Evolutionary conservation across 129 eudicot genomes (phyloP).

Genomic region (Glebionis coronaria): DNA sequence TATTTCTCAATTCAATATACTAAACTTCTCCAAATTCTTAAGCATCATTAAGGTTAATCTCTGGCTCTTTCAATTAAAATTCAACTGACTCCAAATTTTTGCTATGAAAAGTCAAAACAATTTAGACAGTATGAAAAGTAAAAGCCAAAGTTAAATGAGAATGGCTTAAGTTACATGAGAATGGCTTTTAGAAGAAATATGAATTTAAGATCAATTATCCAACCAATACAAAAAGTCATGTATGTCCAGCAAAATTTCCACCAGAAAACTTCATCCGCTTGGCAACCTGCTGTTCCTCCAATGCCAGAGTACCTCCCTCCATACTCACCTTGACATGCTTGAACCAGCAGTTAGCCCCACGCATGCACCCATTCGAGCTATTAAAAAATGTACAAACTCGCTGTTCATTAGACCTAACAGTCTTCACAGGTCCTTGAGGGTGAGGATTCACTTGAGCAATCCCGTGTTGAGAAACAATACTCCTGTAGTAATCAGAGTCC

Average conservation of each 20-base stretch:
- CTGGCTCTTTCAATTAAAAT: not conserved
- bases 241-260: conserved; percentile 8
- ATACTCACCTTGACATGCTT: conserved; percentile 19
- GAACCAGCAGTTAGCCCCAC: conserved; percentile 36
- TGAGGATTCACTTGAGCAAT: conserved; percentile 18
- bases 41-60: no score
- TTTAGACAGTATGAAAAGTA: not conserved
- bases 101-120: not conserved
- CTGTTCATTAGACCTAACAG: conserved; percentile 8
- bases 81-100: not conserved
- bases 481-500: conserved; percentile 35
- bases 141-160: not conserved
- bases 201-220: not conserved
- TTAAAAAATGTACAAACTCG: conserved; percentile 30
- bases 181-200: not conserved
- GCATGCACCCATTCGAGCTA: conserved; percentile 38
- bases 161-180: not conserved
- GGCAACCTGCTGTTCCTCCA: conserved; percentile 13
- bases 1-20: no score
- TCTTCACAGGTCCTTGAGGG: conserved; percentile 24
- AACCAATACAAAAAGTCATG: not conserved
- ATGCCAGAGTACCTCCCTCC: conserved; percentile 6
- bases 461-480: conserved; percentile 41
- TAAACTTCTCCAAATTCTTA: no score
- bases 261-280: conserved; percentile 35